These are phyloP conservation scores for Forsythia suspensa DNA, from an alignment of 257 asterid genomes.

Conservation along the genomic window DNA sequence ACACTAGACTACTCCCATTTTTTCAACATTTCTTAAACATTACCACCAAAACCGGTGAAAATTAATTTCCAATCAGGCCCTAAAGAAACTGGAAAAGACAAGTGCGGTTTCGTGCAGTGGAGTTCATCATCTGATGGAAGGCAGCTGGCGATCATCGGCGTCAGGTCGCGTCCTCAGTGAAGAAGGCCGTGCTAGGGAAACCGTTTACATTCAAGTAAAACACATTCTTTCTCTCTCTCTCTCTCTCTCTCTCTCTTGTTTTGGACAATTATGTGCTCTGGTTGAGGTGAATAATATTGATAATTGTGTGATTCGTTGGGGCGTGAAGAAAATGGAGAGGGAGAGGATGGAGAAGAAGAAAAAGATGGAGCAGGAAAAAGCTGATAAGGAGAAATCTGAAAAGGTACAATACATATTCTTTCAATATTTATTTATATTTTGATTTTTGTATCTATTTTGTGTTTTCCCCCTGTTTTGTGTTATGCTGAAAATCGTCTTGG, in stretches of 20 bases:
- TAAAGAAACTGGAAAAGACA: neutral
- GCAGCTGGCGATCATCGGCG: neutral
- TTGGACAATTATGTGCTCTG: neutral
- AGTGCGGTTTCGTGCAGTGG: neutral
- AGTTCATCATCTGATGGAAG: neutral
- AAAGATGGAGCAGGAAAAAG: neutral
- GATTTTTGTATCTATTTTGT: too few relatives aligned
- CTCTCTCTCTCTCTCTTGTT: neutral
- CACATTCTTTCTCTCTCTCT: neutral
- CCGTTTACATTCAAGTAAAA: neutral
- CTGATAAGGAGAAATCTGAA: neutral
- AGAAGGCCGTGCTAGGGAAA: constrained; percentile 1
- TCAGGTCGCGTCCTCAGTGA: neutral
- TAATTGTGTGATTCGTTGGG: neutral
- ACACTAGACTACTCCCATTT: too few relatives aligned
- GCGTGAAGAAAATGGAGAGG: neutral
- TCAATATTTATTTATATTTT: too few relatives aligned
- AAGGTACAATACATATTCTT: neutral
- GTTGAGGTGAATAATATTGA: neutral
- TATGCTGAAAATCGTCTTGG: neutral
- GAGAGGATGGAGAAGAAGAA: constrained; percentile 2
- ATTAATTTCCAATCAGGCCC: too few relatives aligned
- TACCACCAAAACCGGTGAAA: too few relatives aligned
- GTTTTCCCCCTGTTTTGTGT: neutral
- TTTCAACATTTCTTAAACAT: too few relatives aligned